Evolutionary conservation across 1,139 yeast genomes (phyloP), one percentile per base, ranked within the genome.

Genomic region (Suhomyces yuchorum): DNA sequence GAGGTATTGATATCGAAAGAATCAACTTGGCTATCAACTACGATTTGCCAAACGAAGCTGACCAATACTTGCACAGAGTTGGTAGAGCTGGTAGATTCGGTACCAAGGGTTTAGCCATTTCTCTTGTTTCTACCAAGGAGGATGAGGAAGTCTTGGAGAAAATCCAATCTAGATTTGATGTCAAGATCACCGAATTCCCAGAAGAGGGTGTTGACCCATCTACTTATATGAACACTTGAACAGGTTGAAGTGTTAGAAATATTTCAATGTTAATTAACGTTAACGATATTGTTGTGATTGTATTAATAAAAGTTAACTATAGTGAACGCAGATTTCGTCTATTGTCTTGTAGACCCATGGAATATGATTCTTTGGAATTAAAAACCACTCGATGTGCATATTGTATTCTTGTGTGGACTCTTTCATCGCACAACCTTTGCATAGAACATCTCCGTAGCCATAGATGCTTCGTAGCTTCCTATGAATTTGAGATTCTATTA

Each of bases 11-110:
- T 82, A 92, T 93, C 60, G 99, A 93, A 80, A 91, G 99, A 77
- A 92, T 93, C 74, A 93, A 93, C 75, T 78, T 93, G 70, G 99
- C 98, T 54, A 91, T 93, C 78, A 93, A 93, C 79, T 93, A 93
- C 73, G 99, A 93, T 74, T 76, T 89, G 74, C 87, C 87, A 58
- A 77, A 72, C 58, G 97, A 90, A 75, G 97, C 98, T 56, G 99
- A 93, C 73, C 97, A 93, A 74, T 93, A 93, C 75, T 83, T 93
- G 68, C 99, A 93, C 79, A 89, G 99, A 78, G 99, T 93, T 54
- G 99, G 99, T 68, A 91, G 99, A 84, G 99, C 99, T 60, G 99
- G 99, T 75, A 91, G 99, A 81, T 93, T 93, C 65, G 99, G 99
- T 79, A 93, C 99, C 68, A 93, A 93, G 78, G 99, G 99, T 76